These are phyloP conservation scores for Sugiyamaella sp. DNA, from an alignment of 1,139 yeast genomes.

Conservation along the genomic window DNA sequence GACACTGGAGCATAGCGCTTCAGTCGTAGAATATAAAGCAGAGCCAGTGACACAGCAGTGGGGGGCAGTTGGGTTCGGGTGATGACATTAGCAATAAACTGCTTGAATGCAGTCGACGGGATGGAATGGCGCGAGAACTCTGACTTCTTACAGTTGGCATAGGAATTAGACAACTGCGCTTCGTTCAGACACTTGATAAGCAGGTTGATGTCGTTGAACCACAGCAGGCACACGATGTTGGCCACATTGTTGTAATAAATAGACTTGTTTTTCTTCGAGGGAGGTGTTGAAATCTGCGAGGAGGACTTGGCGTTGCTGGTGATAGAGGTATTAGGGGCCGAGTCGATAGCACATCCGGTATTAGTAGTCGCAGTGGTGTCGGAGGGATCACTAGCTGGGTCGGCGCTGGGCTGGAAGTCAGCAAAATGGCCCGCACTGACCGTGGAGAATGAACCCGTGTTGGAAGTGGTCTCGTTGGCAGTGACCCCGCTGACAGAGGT, in stretches of 20 bases:
- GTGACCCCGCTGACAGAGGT: no score
- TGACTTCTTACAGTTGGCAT: slow-evolving; percentile 2
- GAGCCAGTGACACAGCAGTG: slow-evolving; percentile 42
- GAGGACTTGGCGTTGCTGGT: neutral
- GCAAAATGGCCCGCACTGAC: no score
- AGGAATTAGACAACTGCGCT: slow-evolving; percentile 20
- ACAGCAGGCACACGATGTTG: slow-evolving; percentile 39
- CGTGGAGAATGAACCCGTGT: no score
- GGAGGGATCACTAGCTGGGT: no score
- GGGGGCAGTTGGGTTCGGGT: slow-evolving; percentile 42
- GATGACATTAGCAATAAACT: slow-evolving; percentile 38
- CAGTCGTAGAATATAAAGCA: slow-evolving; percentile 42
- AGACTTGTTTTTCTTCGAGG: slow-evolving; percentile 17
- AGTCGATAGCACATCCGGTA: neutral
- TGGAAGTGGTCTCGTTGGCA: no score
- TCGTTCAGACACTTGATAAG: slow-evolving; percentile 26
- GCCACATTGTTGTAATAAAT: slow-evolving; percentile 36
- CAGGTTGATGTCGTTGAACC: slow-evolving; percentile 36
- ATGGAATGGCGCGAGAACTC: slow-evolving; percentile 25
- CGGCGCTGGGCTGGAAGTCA: no score
- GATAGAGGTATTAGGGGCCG: neutral
- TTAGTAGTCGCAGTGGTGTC: neutral
- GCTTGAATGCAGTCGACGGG: slow-evolving; percentile 31
- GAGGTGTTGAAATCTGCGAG: neutral
- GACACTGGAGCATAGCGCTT: slow-evolving; percentile 34